Conservation (phyloP, 306 rosid genomes). For the Rosa multiflora region DNA sequence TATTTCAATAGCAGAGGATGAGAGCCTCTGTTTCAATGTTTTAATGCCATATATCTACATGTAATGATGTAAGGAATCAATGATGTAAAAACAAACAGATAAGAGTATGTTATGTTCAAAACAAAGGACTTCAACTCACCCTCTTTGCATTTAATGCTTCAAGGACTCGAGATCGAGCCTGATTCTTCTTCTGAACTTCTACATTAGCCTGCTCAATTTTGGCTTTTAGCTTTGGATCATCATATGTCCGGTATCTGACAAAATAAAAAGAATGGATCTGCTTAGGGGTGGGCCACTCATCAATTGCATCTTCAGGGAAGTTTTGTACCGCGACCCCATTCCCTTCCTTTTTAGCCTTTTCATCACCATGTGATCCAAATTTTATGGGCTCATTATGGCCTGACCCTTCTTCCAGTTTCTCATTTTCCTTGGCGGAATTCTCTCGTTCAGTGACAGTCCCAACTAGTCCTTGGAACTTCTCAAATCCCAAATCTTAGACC, state of each 20-base stretch:
- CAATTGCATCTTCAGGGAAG: constrained; percentile 65
- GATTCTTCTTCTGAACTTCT: constrained; percentile 68
- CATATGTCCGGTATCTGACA: constrained; percentile 58
- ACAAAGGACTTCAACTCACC: constrained; percentile 55
- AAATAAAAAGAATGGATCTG: constrained; percentile 74
- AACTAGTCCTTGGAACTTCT: constrained; percentile 71
- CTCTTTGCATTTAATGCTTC: constrained; percentile 78
- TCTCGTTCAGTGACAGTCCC: constrained; percentile 49
- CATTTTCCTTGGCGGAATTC: constrained; percentile 56
- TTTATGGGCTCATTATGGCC: constrained; percentile 56
- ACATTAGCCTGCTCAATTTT: constrained; percentile 60
- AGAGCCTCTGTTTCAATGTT: not conserved
- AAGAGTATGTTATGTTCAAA: not conserved
- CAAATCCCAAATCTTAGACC: constrained; percentile 78
- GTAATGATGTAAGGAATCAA: not conserved
- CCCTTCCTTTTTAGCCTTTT: constrained; percentile 54
- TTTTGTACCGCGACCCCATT: constrained; percentile 43
- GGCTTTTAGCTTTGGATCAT: constrained; percentile 72
- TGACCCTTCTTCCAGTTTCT: constrained; percentile 45
- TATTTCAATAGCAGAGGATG: too few species aligned
- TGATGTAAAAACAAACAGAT: not conserved
- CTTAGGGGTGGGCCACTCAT: constrained; percentile 96
- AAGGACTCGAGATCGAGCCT: constrained; percentile 62
- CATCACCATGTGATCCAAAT: constrained; percentile 88
- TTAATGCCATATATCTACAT: not conserved